Percentiles rank a stretch among this genome's conserved stretches.
These are phyloP conservation scores for Chytriomyces sp. DNA, from an alignment of 192 early-diverging fungal genomes.

Conservation along the genomic window DNA sequence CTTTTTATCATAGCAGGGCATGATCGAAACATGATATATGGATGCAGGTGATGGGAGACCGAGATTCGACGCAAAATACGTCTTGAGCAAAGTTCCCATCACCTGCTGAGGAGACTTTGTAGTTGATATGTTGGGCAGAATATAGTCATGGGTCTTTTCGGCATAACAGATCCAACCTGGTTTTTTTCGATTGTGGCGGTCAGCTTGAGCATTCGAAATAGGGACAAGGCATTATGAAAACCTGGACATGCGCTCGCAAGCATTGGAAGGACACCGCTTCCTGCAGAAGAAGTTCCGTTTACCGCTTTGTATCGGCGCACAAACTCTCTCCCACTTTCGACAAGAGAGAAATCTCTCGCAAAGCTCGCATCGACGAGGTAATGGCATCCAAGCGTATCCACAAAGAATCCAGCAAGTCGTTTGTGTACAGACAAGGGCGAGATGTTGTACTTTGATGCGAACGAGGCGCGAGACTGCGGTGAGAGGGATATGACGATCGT, in stretches of 20 bases:
- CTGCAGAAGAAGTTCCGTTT: conserved; percentile 34
- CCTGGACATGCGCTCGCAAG: conserved; percentile 63
- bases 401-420: conserved; percentile 77
- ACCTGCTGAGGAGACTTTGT: conserved; percentile 97
- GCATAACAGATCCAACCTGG: conserved; percentile 98
- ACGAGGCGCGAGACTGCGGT: conserved; percentile 87
- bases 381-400: conserved; percentile 75
- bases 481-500: conserved; percentile 87
- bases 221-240: neutral
- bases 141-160: conserved; percentile 93
- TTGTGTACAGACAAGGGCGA: conserved; percentile 70
- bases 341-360: conserved; percentile 83
- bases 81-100: conserved; percentile 93
- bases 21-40: conserved; percentile 92
- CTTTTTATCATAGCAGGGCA: conserved; percentile 99
- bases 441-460: conserved; percentile 84
- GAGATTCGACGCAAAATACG: conserved; percentile 72
- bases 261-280: conserved; percentile 53
- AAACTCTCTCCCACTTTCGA: conserved; percentile 89
- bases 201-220: neutral
- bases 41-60: conserved; percentile 62
- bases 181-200: neutral
- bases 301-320: conserved; percentile 66
- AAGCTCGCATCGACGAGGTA: conserved; percentile 89
- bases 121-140: conserved; percentile 85